A percentile compares a stretch with the other conserved stretches of the same genome.
Conservation (phyloP, 1,284 basidiomycete species). For the Cutaneotrichosporon cyanovorans region DNA sequence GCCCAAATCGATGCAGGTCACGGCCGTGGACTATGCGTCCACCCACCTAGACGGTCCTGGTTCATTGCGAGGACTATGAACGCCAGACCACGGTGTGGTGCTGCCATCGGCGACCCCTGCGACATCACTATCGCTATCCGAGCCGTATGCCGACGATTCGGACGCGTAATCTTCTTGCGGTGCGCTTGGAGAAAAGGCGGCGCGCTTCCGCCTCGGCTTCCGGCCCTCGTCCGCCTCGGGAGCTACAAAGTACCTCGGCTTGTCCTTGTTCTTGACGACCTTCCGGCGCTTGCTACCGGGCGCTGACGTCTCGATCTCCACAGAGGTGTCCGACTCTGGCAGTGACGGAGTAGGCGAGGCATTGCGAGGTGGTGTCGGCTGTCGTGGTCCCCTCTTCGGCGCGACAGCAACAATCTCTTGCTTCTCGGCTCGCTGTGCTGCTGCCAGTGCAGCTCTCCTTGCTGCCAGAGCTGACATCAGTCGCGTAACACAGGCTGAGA, state of each 20-base stretch:
- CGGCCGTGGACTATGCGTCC: too few species aligned
- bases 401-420: not conserved
- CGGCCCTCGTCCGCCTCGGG: not conserved
- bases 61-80: slow-evolving; percentile 12
- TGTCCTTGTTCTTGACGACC: not conserved
- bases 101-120: slow-evolving; percentile 12
- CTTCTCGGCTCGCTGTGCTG: not conserved
- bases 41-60: slow-evolving; percentile 8
- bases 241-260: slow-evolving; percentile 2
- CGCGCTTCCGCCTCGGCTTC: slow-evolving; percentile 6
- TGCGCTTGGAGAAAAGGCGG: slow-evolving; percentile 29
- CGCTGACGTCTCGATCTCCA: slow-evolving; percentile 3
- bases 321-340: slow-evolving; percentile 1
- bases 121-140: slow-evolving; percentile 10
- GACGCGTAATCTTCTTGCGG: slow-evolving; percentile 11
- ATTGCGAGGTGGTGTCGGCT: slow-evolving; percentile 2
- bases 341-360: slow-evolving; percentile 4
- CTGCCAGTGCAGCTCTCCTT: slow-evolving; percentile 21
- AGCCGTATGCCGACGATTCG: slow-evolving; percentile 3
- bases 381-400: not conserved
- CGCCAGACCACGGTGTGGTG: slow-evolving; percentile 22
- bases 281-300: slow-evolving; percentile 11
- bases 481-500: too few species aligned
- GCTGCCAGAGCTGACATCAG: slow-evolving; percentile 32
- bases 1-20: too few species aligned